These are phyloP conservation scores for Mytilinidion resinicola DNA, from an alignment of 495 filamentous ascomycete genomes.

Conservation along the genomic window DNA sequence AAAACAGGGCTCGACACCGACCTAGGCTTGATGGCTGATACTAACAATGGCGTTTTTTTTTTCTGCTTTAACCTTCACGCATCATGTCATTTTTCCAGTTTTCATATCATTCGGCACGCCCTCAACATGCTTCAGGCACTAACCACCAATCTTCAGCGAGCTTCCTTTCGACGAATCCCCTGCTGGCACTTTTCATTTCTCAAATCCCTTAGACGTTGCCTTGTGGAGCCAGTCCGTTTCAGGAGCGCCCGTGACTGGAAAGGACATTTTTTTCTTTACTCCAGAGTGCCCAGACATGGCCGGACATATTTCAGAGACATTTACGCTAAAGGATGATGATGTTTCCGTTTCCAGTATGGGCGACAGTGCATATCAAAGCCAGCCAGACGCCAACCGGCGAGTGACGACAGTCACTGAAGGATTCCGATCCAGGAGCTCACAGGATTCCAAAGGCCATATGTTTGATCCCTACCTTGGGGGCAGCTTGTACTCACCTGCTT, in stretches of 20 bases:
- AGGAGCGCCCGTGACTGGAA: constrained; percentile 10
- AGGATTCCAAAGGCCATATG: constrained; percentile 14
- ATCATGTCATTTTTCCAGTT: constrained; percentile 4
- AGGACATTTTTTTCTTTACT: constrained; percentile 22
- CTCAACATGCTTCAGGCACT: constrained; percentile 12
- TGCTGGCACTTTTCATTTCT: constrained; percentile 20
- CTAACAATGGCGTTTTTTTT: constrained; percentile 4
- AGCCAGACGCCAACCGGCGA: constrained; percentile 18
- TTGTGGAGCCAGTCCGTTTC: constrained; percentile 29
- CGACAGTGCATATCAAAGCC: constrained; percentile 29
- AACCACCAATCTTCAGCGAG: constrained; percentile 24
- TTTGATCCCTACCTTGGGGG: constrained; percentile 26
- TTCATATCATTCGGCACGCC: constrained; percentile 10
- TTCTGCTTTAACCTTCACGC: neutral
- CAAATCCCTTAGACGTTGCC: constrained; percentile 20
- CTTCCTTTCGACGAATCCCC: constrained; percentile 17
- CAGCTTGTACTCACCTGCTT: constrained; percentile 38
- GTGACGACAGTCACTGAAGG: constrained; percentile 8
- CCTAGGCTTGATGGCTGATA: constrained; percentile 1
- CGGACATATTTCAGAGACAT: constrained; percentile 6
- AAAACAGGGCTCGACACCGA: neutral
- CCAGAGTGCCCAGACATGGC: constrained; percentile 12
- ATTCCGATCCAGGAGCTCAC: constrained; percentile 7
- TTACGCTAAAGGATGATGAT: constrained; percentile 19
- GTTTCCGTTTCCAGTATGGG: constrained; percentile 25